Evolutionary conservation across 2,329 filamentous ascomycete species (phyloP).

Genomic region (Ascochyta rabiei): DNA sequence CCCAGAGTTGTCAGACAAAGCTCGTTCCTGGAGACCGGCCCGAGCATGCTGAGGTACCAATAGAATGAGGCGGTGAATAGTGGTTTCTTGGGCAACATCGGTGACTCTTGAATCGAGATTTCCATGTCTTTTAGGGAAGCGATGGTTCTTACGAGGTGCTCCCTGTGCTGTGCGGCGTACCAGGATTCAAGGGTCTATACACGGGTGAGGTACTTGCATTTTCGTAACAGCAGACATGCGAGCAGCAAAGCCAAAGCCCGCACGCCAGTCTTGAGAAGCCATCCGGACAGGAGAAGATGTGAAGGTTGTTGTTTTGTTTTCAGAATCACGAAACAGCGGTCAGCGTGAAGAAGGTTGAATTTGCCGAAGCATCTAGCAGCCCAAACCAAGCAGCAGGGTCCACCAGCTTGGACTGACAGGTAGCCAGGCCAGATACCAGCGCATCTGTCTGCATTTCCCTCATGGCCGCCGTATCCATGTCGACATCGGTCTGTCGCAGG

Average conservation of each 20-base stretch:
- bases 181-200: conserved; percentile 6
- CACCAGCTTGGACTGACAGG: conserved; percentile 10
- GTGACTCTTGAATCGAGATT: conserved; percentile 3
- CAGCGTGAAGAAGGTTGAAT: conserved; percentile 9
- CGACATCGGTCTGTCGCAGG: conserved; percentile 1
- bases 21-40: conserved; percentile 1
- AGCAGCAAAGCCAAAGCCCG: conserved; percentile 52
- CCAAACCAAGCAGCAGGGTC: conserved; percentile 17
- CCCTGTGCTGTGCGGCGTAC: conserved; percentile 7
- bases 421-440: conserved; percentile 13
- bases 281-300: conserved; percentile 19
- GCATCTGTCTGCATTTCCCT: conserved; percentile 4
- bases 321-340: conserved; percentile 9
- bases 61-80: conserved; percentile 7
- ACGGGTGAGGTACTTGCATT: conserved; percentile 53
- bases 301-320: conserved; percentile 9
- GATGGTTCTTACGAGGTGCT: conserved; percentile 25
- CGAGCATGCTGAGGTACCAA: conserved; percentile 4
- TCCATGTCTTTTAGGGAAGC: conserved; percentile 11
- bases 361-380: conserved; percentile 16
- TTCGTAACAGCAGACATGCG: conserved; percentile 52
- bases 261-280: conserved; percentile 49
- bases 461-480: conserved; percentile 5
- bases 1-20: conserved; percentile 6
- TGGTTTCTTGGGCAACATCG: conserved; percentile 14